Base-by-base conservation (phyloP, 2,329 filamentous ascomycete genomes). In the Pezicula neosporulosa region DNA sequence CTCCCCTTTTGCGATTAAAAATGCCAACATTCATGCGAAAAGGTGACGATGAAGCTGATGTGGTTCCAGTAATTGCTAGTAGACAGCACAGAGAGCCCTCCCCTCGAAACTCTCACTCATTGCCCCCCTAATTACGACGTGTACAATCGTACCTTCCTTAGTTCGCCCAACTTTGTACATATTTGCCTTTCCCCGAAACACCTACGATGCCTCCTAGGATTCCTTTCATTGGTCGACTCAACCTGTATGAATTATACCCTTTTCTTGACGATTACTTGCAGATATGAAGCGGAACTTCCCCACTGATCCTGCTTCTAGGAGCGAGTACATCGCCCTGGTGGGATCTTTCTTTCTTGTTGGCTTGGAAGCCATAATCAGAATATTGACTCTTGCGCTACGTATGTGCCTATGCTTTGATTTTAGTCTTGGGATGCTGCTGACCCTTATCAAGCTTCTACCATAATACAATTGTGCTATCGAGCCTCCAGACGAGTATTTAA, bases 361-460 rank as follows among this genome's bases (percentile, higher is more conserved):
- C 44, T 78, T 96, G 59, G 94, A 99, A 70, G 85, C 85, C 51
- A 65, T 96, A 54, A 87, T 96, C 62, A 85, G 93, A 62, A 76
- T 96, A 52, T 82, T 96, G 56, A 97, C 94, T 2, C 81, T 97
- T 55, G 89, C 90, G 35, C 80, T 99, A 39, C 94, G 88, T 92
- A 74, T 68, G 86, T 55, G 7, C 24, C 24, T 24, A 15, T n/a
- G 19, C 19, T 27, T 10, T 6, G 30, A 10, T 13, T 6, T 41
- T n/a, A 41, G 7, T 38, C 37, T 44, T 12, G 38, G 47, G 24
- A 39, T 18, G 24, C n/a, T 51, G n/a, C 54, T 55, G 35, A 54
- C 12, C 5, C 21, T 30, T 19, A 46, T 28, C 47, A 46, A 90
- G 87, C 93, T 24, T 81, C 85, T 21, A 86, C 91, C 15, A 78